Conservation (phyloP, 192 early-diverging fungal species). For the Coemansia sp. region DNA sequence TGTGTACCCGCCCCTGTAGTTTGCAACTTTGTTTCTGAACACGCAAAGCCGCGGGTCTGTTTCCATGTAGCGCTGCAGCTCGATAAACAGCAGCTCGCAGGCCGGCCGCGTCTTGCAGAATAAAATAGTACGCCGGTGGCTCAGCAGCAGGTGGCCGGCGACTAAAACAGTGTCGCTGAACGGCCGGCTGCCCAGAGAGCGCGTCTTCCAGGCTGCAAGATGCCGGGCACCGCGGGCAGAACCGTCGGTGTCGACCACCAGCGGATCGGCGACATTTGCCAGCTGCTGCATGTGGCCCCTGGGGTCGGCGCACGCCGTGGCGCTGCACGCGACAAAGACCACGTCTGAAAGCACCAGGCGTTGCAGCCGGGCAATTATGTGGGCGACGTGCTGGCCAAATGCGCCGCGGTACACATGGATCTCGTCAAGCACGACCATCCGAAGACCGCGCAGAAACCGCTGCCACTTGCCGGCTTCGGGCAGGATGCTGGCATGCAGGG, state of each 20-base stretch:
- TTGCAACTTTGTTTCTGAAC: slow-evolving; percentile 45
- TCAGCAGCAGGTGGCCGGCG: slow-evolving; percentile 32
- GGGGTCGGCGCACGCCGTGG: slow-evolving; percentile 65
- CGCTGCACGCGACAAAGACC: slow-evolving; percentile 70
- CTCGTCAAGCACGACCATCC: too few relatives aligned
- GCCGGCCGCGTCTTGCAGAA: slow-evolving; percentile 56
- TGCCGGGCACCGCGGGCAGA: slow-evolving; percentile 23
- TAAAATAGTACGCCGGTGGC: slow-evolving; percentile 51
- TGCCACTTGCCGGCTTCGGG: too few relatives aligned
- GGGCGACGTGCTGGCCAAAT: too few relatives aligned
- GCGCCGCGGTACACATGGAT: too few relatives aligned
- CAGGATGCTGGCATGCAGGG: too few relatives aligned
- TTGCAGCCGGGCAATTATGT: slow-evolving; percentile 63
- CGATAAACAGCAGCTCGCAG: slow-evolving; percentile 54
- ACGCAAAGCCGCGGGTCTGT: not conserved
- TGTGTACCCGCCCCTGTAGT: slow-evolving; percentile 79
- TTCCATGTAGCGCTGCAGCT: slow-evolving; percentile 17
- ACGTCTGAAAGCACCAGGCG: slow-evolving; percentile 52
- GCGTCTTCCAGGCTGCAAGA: slow-evolving; percentile 28
- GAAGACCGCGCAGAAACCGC: too few relatives aligned
- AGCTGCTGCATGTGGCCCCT: slow-evolving; percentile 18
- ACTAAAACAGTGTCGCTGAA: slow-evolving; percentile 36
- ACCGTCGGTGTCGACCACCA: slow-evolving; percentile 16
- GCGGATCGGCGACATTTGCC: not conserved
- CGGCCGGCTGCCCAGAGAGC: not conserved